Conservation (phyloP, 352 stramenopile species). For the Phytophthora lateralis region DNA sequence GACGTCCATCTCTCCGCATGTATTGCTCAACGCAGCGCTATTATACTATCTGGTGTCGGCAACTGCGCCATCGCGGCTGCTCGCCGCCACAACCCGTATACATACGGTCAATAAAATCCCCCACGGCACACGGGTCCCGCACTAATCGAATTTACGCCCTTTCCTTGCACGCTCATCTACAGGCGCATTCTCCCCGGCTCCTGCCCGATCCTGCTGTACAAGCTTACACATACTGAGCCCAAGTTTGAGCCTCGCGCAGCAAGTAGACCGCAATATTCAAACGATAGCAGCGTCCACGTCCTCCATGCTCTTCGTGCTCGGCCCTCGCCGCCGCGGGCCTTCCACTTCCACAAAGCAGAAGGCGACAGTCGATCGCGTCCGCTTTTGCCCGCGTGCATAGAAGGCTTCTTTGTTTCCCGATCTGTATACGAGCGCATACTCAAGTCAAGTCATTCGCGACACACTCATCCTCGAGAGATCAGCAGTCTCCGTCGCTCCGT, state of each 20-base stretch:
- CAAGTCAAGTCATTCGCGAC: slow-evolving; percentile 16
- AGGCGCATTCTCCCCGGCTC: slow-evolving; percentile 6
- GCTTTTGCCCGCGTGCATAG: slow-evolving; percentile 17
- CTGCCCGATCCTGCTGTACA: neutral
- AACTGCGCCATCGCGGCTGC: no score
- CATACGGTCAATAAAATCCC: no score
- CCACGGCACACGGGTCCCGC: slow-evolving; percentile 1
- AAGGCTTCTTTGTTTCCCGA: slow-evolving; percentile 21
- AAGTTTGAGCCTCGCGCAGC: neutral
- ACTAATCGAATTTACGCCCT: slow-evolving; percentile 11
- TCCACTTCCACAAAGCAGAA: slow-evolving; percentile 1
- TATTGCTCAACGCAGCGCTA: no score
- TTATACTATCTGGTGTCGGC: no score
- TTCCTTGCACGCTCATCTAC: slow-evolving; percentile 28
- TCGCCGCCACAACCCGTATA: no score
- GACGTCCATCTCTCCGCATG: no score
- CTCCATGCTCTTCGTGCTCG: no score
- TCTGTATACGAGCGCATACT: slow-evolving; percentile 34
- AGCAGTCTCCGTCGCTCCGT: neutral
- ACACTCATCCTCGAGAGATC: slow-evolving; percentile 26
- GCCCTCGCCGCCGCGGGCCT: neutral
- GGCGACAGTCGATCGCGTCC: neutral
- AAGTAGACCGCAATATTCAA: no score
- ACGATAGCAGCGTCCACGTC: no score
- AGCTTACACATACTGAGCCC: slow-evolving; percentile 10